Percentiles rank a stretch among this genome's conserved stretches.
These are phyloP conservation scores for Talaromyces pinophilus DNA, from an alignment of 2,329 filamentous ascomycete genomes.

Conservation along the genomic window DNA sequence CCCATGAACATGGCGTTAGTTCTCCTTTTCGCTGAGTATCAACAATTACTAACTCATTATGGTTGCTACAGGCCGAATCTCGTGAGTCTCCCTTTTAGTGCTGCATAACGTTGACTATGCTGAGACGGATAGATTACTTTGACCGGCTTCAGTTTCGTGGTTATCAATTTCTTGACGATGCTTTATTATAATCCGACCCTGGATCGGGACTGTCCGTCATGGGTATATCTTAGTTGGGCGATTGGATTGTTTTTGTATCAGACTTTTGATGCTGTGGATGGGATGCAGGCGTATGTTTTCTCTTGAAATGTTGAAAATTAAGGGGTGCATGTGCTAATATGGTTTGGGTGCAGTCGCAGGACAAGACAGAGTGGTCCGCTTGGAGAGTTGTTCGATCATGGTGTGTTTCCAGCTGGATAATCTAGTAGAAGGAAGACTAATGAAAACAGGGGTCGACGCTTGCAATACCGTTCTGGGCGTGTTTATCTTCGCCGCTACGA, in stretches of 20 bases:
- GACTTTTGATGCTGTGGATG: constrained; percentile 97
- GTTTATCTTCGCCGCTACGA: constrained; percentile 84
- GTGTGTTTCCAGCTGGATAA: constrained; percentile 39
- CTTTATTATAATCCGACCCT: constrained; percentile 95
- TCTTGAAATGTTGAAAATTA: background rate
- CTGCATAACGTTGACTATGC: too few species aligned
- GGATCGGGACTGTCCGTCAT: constrained; percentile 87
- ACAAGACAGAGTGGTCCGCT: constrained; percentile 91
- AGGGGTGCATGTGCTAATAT: constrained; percentile 21
- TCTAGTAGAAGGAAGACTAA: background rate
- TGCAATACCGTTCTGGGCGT: constrained; percentile 94
- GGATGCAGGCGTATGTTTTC: constrained; percentile 76
- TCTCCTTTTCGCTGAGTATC: constrained; percentile 15
- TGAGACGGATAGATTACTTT: constrained; percentile 68
- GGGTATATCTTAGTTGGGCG: constrained; percentile 95
- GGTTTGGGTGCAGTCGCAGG: constrained; percentile 61
- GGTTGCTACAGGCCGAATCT: constrained; percentile 48
- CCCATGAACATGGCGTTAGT: constrained; percentile 89
- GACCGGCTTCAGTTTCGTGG: constrained; percentile 84
- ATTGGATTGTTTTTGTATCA: constrained; percentile 91
- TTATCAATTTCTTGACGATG: constrained; percentile 85
- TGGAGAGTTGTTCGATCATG: constrained; percentile 96
- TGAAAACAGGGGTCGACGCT: constrained; percentile 70
- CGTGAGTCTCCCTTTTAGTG: constrained; percentile 34
- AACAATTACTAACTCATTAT: background rate